phyloP scores from a whole-genome alignment of 192 early-diverging fungal genomes.

The Umbelopsis sp. region DNA sequence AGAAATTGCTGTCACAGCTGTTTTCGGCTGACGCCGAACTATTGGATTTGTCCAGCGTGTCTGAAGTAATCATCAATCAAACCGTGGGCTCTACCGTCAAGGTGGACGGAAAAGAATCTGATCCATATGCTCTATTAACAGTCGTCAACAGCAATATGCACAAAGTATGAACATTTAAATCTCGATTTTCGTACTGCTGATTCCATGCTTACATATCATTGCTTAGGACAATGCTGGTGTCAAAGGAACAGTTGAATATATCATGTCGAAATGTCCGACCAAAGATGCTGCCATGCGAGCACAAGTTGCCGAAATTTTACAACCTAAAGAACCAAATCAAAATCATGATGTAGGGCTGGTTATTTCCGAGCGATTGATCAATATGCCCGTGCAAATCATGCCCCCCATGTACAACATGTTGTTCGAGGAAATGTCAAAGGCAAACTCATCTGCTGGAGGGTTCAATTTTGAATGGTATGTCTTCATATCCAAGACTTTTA shows the following conservation, averaged over 20 bases:
- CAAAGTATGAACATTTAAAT: conserved; percentile 34
- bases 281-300: conserved; percentile 20
- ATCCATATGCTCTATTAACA: conserved; percentile 89
- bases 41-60: conserved; percentile 74
- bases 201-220: too few species aligned
- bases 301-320: conserved; percentile 29
- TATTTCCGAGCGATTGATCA: conserved; percentile 88
- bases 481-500: conserved; percentile 80
- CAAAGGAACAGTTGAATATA: conserved; percentile 59
- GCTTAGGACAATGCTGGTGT: conserved; percentile 33
- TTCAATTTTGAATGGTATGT: conserved; percentile 85
- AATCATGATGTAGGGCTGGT: conserved; percentile 62
- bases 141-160: conserved; percentile 73
- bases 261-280: conserved; percentile 64
- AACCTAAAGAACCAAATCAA: conserved; percentile 4
- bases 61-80: conserved; percentile 81
- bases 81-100: conserved; percentile 90
- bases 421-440: conserved; percentile 77
- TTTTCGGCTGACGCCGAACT: conserved; percentile 82
- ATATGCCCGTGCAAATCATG: conserved; percentile 93
- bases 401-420: conserved; percentile 93
- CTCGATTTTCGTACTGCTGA: not conserved
- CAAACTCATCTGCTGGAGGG: conserved; percentile 65
- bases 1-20: conserved; percentile 77
- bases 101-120: conserved; percentile 72